Conservation (phyloP, 345 rosid genomes). For the rapeseed (Brassica napus) region DNA sequence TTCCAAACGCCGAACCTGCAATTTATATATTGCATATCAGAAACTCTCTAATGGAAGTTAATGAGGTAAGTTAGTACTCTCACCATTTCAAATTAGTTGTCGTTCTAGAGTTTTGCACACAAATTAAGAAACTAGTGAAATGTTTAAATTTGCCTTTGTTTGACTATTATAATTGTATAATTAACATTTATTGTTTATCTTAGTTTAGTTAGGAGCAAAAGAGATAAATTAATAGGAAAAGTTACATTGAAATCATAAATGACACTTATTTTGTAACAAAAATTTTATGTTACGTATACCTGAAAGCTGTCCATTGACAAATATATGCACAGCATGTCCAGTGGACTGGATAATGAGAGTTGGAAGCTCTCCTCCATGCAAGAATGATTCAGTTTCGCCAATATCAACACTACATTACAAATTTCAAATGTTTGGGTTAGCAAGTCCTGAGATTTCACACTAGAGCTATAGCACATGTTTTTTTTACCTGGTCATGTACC, state of each 20-base stretch:
- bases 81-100: too few species aligned
- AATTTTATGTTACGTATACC: conserved; percentile 43
- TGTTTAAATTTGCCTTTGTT: too few species aligned
- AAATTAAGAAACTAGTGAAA: too few species aligned
- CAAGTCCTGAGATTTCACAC: neutral
- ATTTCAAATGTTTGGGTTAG: neutral
- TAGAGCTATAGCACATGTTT: neutral
- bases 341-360: conserved; percentile 83
- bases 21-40: conserved; percentile 12
- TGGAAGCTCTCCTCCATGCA: conserved; percentile 90
- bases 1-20: conserved; percentile 85
- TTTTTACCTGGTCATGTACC: conserved; percentile 87
- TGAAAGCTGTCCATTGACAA: conserved; percentile 83
- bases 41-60: conserved; percentile 4
- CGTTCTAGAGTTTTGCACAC: too few species aligned
- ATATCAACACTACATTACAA: conserved; percentile 67
- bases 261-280: too few species aligned
- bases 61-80: neutral
- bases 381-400: conserved; percentile 75
- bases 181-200: too few species aligned
- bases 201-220: too few species aligned
- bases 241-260: too few species aligned
- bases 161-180: too few species aligned
- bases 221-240: too few species aligned
- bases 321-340: conserved; percentile 93